A percentile compares a stretch with the other conserved stretches of the same genome.
Evolutionary conservation across 345 rosid genomes (phyloP).

Genomic region (Rhizophora apiculata): DNA sequence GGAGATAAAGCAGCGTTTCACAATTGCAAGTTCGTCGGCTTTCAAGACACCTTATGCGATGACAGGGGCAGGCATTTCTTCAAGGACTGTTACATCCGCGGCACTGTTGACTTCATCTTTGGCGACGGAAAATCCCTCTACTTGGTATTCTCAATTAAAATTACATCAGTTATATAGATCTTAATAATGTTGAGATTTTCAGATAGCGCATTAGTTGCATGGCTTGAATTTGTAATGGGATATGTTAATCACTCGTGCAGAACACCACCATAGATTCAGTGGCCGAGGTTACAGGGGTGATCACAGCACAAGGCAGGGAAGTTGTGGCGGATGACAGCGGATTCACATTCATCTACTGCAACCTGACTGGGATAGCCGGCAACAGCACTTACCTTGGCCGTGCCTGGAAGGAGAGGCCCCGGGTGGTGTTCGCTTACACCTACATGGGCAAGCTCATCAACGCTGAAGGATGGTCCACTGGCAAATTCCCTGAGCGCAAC

Average conservation of each 20-base stretch:
- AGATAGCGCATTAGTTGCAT: too few relatives aligned
- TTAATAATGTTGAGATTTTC: too few relatives aligned
- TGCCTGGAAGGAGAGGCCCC: constrained; percentile 29
- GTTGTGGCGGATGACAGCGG: constrained; percentile 24
- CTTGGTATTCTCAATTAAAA: constrained; percentile 23
- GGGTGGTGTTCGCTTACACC: constrained; percentile 31
- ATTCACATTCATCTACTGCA: constrained; percentile 39
- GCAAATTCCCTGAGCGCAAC: constrained; percentile 1
- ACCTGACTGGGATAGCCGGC: constrained; percentile 21
- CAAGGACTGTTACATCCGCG: constrained; percentile 38
- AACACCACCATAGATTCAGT: constrained; percentile 37
- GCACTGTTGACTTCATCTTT: constrained; percentile 51
- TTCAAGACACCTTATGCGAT: constrained; percentile 52
- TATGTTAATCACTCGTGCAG: constrained; percentile 11
- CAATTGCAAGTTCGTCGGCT: constrained; percentile 39
- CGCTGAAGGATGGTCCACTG: constrained; percentile 24
- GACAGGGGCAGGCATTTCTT: constrained; percentile 48
- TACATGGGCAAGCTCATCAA: constrained; percentile 27
- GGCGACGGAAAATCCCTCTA: constrained; percentile 50
- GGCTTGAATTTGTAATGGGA: too few relatives aligned
- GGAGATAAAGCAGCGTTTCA: constrained; percentile 46
- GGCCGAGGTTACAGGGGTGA: constrained; percentile 36
- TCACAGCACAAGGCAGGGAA: constrained; percentile 45
- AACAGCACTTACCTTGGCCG: constrained; percentile 31
- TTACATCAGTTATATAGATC: too few relatives aligned